Conservation (phyloP, 176 grass and related monocot genomes). For the Oryza meridionalis region DNA sequence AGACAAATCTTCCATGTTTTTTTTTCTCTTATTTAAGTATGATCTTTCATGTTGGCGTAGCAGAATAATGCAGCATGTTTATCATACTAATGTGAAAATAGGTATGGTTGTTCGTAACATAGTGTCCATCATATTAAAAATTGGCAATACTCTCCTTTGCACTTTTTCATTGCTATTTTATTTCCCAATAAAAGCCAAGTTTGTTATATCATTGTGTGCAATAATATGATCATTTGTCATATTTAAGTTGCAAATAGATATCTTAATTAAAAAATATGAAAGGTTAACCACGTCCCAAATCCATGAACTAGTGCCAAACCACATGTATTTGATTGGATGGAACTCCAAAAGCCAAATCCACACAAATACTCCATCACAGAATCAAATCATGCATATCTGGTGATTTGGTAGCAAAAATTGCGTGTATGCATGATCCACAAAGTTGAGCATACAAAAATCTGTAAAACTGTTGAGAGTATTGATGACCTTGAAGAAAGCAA, state of each 20-base stretch:
- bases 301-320: background rate
- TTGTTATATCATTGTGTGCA: background rate
- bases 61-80: background rate
- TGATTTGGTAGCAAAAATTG: background rate
- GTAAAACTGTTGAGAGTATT: background rate
- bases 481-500: background rate
- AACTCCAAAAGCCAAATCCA: background rate
- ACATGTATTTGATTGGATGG: background rate
- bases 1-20: too few relatives aligned
- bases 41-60: background rate
- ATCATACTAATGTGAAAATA: background rate
- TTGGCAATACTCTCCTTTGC: background rate
- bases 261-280: background rate
- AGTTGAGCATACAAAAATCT: background rate
- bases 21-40: background rate
- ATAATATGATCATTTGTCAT: background rate
- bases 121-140: background rate
- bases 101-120: background rate
- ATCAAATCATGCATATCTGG: background rate
- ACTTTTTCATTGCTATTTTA: background rate
- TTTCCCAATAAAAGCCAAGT: background rate
- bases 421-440: background rate
- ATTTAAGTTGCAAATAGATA: background rate
- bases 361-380: background rate
- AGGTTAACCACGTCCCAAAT: background rate